A percentile compares a stretch with the other conserved stretches of the same genome.
These are phyloP conservation scores for Kwoniella bestiolae DNA, from an alignment of 768 basidiomycete species.

Conservation along the genomic window DNA sequence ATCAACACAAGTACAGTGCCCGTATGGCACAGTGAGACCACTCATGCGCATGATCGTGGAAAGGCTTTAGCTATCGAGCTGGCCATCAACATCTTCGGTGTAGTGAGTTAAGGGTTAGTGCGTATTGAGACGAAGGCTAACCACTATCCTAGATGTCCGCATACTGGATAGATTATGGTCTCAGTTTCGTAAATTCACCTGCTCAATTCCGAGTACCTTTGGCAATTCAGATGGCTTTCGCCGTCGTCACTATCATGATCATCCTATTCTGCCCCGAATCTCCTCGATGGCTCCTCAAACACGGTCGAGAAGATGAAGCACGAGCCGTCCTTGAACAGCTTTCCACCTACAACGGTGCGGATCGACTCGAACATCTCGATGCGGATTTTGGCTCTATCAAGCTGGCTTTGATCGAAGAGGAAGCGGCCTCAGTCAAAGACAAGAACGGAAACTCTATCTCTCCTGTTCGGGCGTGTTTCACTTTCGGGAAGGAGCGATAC, in stretches of 20 bases:
- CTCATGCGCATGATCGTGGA: constrained; percentile 26
- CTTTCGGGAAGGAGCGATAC: constrained; percentile 29
- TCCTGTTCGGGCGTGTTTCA: constrained; percentile 27
- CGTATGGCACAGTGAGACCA: constrained; percentile 33
- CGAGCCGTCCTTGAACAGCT: constrained; percentile 35
- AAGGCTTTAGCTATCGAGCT: constrained; percentile 31
- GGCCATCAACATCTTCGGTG: constrained; percentile 36
- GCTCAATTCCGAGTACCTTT: constrained; percentile 13
- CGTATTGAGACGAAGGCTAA: neutral
- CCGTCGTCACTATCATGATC: constrained; percentile 59
- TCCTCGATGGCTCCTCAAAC: constrained; percentile 60
- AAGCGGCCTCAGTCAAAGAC: constrained; percentile 13
- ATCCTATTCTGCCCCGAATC: constrained; percentile 78
- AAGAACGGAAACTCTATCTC: constrained; percentile 30
- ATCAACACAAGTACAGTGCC: constrained; percentile 35
- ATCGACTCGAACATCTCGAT: constrained; percentile 3
- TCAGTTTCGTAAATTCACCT: constrained; percentile 12
- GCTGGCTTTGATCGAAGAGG: constrained; percentile 23
- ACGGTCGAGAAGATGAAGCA: constrained; percentile 28
- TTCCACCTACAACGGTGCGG: constrained; percentile 12
- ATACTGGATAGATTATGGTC: constrained; percentile 27
- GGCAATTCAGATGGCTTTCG: constrained; percentile 24
- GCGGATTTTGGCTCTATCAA: constrained; percentile 20
- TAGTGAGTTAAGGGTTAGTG: constrained; percentile 6
- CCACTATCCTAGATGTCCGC: constrained; percentile 2